phyloP scores from a whole-genome alignment of 2,329 filamentous ascomycete species.

The Stagonosporopsis rhizophila region DNA sequence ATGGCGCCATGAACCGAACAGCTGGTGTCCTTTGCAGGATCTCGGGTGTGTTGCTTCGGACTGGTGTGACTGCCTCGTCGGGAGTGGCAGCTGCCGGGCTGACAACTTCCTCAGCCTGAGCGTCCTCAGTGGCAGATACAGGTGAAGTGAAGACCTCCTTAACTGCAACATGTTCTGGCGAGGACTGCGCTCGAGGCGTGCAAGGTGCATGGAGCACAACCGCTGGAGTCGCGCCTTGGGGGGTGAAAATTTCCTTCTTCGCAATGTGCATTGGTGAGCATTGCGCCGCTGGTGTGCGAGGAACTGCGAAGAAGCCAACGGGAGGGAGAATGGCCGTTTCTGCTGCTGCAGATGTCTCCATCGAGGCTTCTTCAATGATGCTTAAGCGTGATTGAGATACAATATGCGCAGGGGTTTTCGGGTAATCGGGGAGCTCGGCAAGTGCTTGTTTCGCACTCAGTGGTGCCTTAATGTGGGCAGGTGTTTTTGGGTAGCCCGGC shows the following conservation, averaged over 20 bases:
- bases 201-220: constrained; percentile 4
- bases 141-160: constrained; percentile 12
- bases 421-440: constrained; percentile 29
- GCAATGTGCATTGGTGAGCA: constrained; percentile 14
- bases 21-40: constrained; percentile 12
- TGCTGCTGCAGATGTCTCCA: constrained; percentile 7
- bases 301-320: constrained; percentile 10
- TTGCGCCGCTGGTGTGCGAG: constrained; percentile 14
- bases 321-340: constrained; percentile 2
- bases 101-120: background rate
- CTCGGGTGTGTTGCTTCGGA: constrained; percentile 12
- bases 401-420: constrained; percentile 21
- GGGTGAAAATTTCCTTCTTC: constrained; percentile 15
- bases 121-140: background rate
- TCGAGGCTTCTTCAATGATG: constrained; percentile 12
- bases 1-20: constrained; percentile 11
- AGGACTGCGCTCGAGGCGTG: constrained; percentile 13
- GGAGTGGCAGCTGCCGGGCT: background rate
- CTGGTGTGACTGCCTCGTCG: constrained; percentile 2
- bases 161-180: constrained; percentile 13
- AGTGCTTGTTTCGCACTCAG: constrained; percentile 29
- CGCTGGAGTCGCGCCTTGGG: background rate
- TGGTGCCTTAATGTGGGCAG: constrained; percentile 26
- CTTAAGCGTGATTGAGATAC: constrained; percentile 6
- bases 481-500: constrained; percentile 30